Evolutionary conservation across 78 protist species (phyloP).

Genomic region (Emiliania huxleyi): DNA sequence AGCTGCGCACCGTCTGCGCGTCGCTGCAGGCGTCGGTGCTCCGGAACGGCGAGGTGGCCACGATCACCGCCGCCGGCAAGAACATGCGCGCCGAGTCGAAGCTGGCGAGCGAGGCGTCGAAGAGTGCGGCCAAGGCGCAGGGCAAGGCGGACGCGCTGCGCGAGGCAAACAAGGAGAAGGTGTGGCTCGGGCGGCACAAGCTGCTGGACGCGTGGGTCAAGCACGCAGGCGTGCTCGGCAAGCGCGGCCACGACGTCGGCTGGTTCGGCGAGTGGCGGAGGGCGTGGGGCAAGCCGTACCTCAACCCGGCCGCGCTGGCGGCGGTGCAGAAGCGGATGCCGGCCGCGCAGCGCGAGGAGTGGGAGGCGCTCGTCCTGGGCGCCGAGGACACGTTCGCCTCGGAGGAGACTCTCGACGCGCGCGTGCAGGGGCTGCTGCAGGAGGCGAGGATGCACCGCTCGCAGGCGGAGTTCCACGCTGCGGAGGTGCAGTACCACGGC

Average conservation of each 20-base stretch:
- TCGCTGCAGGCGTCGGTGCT: neutral
- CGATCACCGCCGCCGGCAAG: neutral
- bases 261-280: neutral
- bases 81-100: neutral
- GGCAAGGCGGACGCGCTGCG: neutral
- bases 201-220: neutral
- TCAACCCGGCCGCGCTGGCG: neutral
- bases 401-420: neutral
- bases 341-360: neutral
- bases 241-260: neutral
- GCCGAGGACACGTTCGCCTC: neutral
- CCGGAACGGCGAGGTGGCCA: neutral
- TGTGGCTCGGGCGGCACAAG: neutral
- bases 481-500: neutral
- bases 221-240: neutral
- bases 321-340: neutral
- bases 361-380: neutral
- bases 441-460: neutral
- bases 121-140: neutral
- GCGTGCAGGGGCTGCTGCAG: neutral
- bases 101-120: neutral
- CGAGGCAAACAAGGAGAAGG: neutral
- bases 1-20: slow-evolving; percentile 20
- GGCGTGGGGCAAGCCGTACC: neutral
- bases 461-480: neutral